Base-by-base conservation (phyloP, 345 rosid species). In the Leavenworthia alabamica region DNA sequence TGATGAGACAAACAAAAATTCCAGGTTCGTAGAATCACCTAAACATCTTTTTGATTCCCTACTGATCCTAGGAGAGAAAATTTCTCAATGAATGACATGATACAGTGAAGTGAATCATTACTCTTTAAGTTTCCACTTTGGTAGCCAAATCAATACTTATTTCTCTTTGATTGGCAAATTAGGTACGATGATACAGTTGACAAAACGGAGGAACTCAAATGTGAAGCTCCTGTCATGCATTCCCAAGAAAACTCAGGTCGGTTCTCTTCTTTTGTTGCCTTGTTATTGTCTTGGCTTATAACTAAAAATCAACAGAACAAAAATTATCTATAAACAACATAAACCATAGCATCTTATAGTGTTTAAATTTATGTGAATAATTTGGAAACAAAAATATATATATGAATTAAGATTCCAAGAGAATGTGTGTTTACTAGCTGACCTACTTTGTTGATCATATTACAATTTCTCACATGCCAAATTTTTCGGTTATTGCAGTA, bases 201-300 rank as follows among this genome's bases (percentile, higher is more conserved):
- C 19, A 71, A 67, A 60, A 41, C 37, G 56, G 79, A 64, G 52
- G 81, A 75, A 66, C 56, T 73, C 70, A 73, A 36, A 56, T 40
- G 48, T 23, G 65, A 67, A 35, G 78, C 59, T 68, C 68, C 70
- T 47, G 42, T 35, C 15, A 32, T 45, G 53, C 62, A n/a, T 23
- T 46, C 68, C 68, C 75, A 66, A 60, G 84, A 70, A 71, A 69
- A 76, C 62, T 74, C 71, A 78, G 85, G 93, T 83, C 48, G 24
- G 33, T 9, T 15, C 50, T 67, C 37, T 44, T 62, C 9, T 72
- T 28, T 10, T 48, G 52, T 20, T 57, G 22, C 8, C 56, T 17
- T 36, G n/a, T 56, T 27, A 26, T 27, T 56, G 27, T 17, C 24
- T 66, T 39, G 28, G 13, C 31, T 2, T 66, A 17, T 1, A 45